Evolutionary conservation across 257 asterid genomes (phyloP).

Genomic region (Solanum microdontum): DNA sequence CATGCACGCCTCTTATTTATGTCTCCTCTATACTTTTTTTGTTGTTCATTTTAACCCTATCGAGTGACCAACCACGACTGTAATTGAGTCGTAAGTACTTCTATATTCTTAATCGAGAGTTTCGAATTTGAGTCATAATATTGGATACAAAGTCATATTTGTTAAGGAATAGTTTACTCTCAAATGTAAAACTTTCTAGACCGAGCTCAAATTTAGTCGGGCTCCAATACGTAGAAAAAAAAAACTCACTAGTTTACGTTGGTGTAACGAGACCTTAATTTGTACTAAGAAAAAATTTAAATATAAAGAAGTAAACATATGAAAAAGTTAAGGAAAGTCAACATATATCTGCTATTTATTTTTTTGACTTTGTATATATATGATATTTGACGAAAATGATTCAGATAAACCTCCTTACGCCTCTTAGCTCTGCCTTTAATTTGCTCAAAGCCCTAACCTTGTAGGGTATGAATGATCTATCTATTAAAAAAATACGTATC

Average conservation of each 20-base stretch:
- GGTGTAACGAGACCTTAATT: not conserved
- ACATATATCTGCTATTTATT: no score
- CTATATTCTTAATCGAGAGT: not conserved
- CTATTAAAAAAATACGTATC: not conserved
- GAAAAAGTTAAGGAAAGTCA: not conserved
- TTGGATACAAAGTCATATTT: not conserved
- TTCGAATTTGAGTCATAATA: not conserved
- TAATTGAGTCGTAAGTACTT: not conserved
- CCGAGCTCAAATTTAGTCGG: not conserved
- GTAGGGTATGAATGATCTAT: no score
- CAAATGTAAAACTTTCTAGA: not conserved
- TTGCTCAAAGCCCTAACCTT: no score
- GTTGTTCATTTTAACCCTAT: not conserved
- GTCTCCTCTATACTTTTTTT: not conserved
- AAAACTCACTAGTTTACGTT: fast-evolving
- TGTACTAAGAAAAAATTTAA: not conserved
- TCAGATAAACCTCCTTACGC: not conserved
- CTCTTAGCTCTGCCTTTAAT: not conserved
- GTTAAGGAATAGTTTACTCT: not conserved
- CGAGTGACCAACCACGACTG: not conserved
- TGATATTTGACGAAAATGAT: fast-evolving
- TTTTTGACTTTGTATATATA: not conserved
- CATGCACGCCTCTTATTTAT: not conserved
- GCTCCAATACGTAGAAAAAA: no score
- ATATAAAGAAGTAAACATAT: not conserved